Evolutionary conservation across 1,284 basidiomycete species (phyloP), one percentile per base, ranked within the genome.

Genomic region (Ustilago hordei): DNA sequence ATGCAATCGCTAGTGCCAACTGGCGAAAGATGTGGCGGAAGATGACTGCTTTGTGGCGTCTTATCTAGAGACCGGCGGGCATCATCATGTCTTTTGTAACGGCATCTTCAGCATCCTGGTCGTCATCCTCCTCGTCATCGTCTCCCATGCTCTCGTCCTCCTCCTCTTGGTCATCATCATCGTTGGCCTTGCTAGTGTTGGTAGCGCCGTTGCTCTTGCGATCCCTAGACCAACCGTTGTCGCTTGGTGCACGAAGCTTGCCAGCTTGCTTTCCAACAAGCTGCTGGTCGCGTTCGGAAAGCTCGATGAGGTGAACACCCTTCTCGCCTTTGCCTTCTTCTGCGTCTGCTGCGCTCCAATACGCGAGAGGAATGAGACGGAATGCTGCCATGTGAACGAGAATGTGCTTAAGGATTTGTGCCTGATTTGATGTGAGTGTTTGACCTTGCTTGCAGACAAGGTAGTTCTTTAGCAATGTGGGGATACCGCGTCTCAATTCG

Each of bases 371-470:
- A n/a, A 84, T 79, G 47, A 85, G 69, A 4, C 78, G 70, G 81
- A 85, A 85, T 19, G 71, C 71, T 4, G 84, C 79, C 73, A 84
- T 79, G 55, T 82, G 82, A 23, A 84, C 77, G 17, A 85, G 57
- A 32, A 85, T 75, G 59, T 84, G 83, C 75, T 85, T 85, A 55
- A 85, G 75, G 55, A 85, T 84, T 64, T 85, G 84, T 8, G 84
- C 84, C 61, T 76, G 75, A 86, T 97, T 94, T 50, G 90, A 87
- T 4, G 91, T 92, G 75, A 99, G 88, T 67, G 88, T 88, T 81
- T 94, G 92, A 52, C 94, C 95, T 86, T 93, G 88, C 83, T 91
- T 91, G 87, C 96, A 98, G 55, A 99, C 88, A 56, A 90, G 90
- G 85, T 96, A 95, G 63, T 88, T 89, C 34, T 77, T 76, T 55